phyloP scores from a whole-genome alignment of 1,284 basidiomycete species.

The Cystobasidium sp. region DNA sequence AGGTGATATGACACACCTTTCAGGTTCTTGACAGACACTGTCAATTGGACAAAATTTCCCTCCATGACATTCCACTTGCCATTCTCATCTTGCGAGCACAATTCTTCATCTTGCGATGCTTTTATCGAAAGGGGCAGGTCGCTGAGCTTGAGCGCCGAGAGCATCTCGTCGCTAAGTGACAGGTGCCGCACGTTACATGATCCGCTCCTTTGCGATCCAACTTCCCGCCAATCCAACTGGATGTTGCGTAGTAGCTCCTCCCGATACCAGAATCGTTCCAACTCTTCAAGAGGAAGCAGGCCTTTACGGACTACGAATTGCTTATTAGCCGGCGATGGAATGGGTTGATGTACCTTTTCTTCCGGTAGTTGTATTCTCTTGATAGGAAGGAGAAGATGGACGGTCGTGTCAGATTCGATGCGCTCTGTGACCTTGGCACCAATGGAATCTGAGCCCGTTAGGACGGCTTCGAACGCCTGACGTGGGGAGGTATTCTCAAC shows the following conservation, averaged over 20 bases:
- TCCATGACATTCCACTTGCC: slow-evolving; percentile 53
- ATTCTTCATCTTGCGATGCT: neutral
- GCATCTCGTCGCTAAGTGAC: slow-evolving; percentile 72
- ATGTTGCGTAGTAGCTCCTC: slow-evolving; percentile 76
- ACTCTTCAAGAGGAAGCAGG: slow-evolving; percentile 66
- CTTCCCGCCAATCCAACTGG: slow-evolving; percentile 80
- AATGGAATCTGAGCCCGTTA: slow-evolving; percentile 56
- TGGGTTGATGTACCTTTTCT: slow-evolving; percentile 66
- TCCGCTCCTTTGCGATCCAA: slow-evolving; percentile 74
- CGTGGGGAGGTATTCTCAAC: slow-evolving; percentile 81
- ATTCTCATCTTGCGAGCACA: slow-evolving; percentile 66
- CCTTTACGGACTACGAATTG: slow-evolving; percentile 88
- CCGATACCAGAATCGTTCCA: slow-evolving; percentile 90
- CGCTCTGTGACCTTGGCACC: slow-evolving; percentile 44
- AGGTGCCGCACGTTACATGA: slow-evolving; percentile 75
- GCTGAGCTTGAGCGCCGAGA: slow-evolving; percentile 68
- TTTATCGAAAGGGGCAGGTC: slow-evolving; percentile 48
- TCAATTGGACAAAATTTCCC: slow-evolving; percentile 2
- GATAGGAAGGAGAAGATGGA: slow-evolving; percentile 80
- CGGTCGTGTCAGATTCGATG: slow-evolving; percentile 70
- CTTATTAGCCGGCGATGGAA: slow-evolving; percentile 82
- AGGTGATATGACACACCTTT: slow-evolving; percentile 44
- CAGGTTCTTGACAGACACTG: slow-evolving; percentile 1
- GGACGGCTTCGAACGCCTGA: slow-evolving; percentile 80
- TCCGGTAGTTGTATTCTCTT: slow-evolving; percentile 68